phyloP scores from a whole-genome alignment of 169 alveolate genomes.

The Cytauxzoon felis region DNA sequence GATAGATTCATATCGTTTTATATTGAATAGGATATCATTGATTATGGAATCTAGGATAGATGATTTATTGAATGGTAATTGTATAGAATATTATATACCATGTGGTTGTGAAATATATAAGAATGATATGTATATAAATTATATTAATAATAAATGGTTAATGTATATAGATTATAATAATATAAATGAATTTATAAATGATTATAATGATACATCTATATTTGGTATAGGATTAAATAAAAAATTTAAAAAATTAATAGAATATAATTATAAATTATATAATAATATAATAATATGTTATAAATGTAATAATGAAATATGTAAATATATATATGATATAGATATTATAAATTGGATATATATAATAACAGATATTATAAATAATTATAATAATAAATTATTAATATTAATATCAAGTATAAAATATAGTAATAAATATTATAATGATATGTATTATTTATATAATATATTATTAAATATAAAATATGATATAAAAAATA shows the following conservation, averaged over 20 bases:
- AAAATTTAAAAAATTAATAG: slow-evolving; percentile 3
- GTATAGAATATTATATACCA: slow-evolving; percentile 1
- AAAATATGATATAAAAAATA: neutral
- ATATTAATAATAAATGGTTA: neutral
- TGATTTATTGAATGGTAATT: too few relatives aligned
- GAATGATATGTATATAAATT: neutral
- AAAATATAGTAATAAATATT: neutral
- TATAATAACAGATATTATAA: slow-evolving; percentile 7
- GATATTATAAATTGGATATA: slow-evolving; percentile 53
- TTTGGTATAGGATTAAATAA: slow-evolving; percentile 8
- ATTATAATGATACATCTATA: slow-evolving; percentile 6
- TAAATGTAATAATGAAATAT: slow-evolving; percentile 5
- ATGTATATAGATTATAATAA: neutral
- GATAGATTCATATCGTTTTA: too few relatives aligned
- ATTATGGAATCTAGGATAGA: too few relatives aligned
- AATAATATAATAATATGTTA: too few relatives aligned
- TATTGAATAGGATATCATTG: too few relatives aligned
- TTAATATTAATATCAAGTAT: neutral
- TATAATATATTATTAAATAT: neutral
- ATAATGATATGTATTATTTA: neutral
- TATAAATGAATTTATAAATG: too few relatives aligned
- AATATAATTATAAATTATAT: neutral
- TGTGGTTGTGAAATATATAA: slow-evolving; percentile 11
- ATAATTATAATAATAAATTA: slow-evolving; percentile 7
- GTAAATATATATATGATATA: slow-evolving; percentile 16